A percentile compares a stretch with the other conserved stretches of the same genome.
phyloP scores from a whole-genome alignment of 345 rosid genomes.

The Raphanus raphanistrum region DNA sequence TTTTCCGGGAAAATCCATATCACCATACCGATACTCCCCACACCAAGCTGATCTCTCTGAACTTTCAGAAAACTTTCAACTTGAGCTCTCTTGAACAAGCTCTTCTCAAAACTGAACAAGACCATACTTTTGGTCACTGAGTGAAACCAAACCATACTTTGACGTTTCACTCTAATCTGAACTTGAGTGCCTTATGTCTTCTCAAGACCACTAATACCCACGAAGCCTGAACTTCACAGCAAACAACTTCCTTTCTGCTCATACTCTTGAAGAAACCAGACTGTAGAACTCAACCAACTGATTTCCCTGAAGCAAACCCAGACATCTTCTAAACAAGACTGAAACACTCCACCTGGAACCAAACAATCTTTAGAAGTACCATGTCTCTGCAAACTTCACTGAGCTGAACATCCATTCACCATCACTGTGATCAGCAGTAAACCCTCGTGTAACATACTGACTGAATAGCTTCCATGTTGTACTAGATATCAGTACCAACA shows the following conservation, averaged over 20 bases:
- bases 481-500: background rate
- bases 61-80: too few relatives aligned
- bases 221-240: too few relatives aligned
- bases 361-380: background rate
- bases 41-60: too few relatives aligned
- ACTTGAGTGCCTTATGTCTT: too few relatives aligned
- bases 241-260: too few relatives aligned
- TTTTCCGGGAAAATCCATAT: too few relatives aligned
- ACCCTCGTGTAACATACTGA: background rate
- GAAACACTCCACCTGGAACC: background rate
- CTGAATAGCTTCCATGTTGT: background rate
- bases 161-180: background rate
- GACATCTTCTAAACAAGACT: background rate
- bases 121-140: too few relatives aligned
- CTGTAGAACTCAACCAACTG: too few relatives aligned
- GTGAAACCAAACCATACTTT: background rate
- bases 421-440: background rate
- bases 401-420: background rate
- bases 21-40: too few relatives aligned
- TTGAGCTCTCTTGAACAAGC: background rate
- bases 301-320: background rate
- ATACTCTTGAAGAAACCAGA: too few relatives aligned
- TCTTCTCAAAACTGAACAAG: too few relatives aligned
- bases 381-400: background rate
- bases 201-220: too few relatives aligned